Base-by-base conservation (phyloP, 192 early-diverging fungal genomes). In the Coemansia nantahalensis region DNA sequence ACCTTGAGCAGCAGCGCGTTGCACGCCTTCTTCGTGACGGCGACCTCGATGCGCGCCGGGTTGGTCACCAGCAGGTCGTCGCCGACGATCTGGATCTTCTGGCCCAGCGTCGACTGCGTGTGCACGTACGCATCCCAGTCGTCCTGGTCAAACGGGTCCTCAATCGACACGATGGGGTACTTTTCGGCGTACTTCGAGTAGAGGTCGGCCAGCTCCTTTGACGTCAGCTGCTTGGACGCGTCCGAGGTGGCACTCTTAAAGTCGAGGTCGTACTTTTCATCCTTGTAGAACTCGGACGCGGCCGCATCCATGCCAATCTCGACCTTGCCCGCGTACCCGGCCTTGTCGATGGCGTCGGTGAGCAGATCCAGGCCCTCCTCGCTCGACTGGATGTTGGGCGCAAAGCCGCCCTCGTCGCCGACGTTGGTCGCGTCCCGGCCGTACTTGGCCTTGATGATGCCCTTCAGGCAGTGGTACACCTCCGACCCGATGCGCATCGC, bases 61-160 rank as follows among this genome's bases (percentile, higher is more conserved):
- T 98, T 98, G 82, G 95, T 98, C 66, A 98, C 95, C 37, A 91
- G 86, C 67, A 98, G 84, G 68, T 97, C 95, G 79, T 98, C 95
- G 58, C 94, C 95, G 55, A 98, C 94, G 65, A 96, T 86, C 78
- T 96, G 91, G 71, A 90, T 85, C 64, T 84, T 76, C 59, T 76
- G 62, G 56, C 68, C 77, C 62, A 82, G 70, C 26, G 56, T 69
- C 19, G 60, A 68, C 68, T 83, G 86, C 41, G 97, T 74, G 65
- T 89, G 86, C 61, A 81, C 74, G 86, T 92, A 98, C 45, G 90
- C 83, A 33, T 86, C 84, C 88, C 89, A 98, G 82, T 98, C 94
- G 76, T 98, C 95, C 83, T 98, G 95, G 80, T 98, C 95, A 64
- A 95, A 98, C 60, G 95, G 93, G 80, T 98, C 95, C 78, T 98